Evolutionary conservation across 2,329 filamentous ascomycete species (phyloP).

Genomic region (Penicillium sp.): DNA sequence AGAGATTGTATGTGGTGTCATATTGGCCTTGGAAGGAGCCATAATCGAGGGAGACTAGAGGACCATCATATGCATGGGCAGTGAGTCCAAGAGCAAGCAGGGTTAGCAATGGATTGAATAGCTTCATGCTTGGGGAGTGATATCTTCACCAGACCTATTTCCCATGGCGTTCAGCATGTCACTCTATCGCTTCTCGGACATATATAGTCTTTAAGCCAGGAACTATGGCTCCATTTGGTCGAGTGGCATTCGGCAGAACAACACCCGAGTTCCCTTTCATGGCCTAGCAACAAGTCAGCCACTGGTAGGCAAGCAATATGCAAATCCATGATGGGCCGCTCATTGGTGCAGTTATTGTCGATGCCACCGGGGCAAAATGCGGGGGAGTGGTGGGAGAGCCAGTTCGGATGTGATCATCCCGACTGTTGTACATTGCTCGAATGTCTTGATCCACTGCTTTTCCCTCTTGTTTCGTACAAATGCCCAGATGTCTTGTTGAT

Average conservation of each 20-base stretch:
- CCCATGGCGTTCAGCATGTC: background rate
- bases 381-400: conserved; percentile 7
- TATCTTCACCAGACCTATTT: too few species aligned
- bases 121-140: background rate
- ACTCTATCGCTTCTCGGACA: background rate
- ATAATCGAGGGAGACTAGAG: conserved; percentile 49
- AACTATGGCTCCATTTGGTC: background rate
- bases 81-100: conserved; percentile 8
- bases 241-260: background rate
- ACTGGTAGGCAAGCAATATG: background rate
- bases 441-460: too few species aligned
- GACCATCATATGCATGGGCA: conserved; percentile 27
- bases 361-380: conserved; percentile 16
- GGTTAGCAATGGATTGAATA: conserved; percentile 1
- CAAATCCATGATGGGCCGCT: background rate
- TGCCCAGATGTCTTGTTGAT: too few species aligned
- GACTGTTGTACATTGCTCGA: background rate
- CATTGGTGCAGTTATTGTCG: conserved; percentile 33
- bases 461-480: too few species aligned
- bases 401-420: conserved; percentile 19
- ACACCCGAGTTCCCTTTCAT: background rate
- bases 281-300: background rate
- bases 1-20: conserved; percentile 56
- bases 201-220: background rate
- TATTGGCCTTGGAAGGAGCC: conserved; percentile 57